Evolutionary conservation across 2,329 filamentous ascomycete genomes (phyloP).

Genomic region (Botryotinia narcissicola): DNA sequence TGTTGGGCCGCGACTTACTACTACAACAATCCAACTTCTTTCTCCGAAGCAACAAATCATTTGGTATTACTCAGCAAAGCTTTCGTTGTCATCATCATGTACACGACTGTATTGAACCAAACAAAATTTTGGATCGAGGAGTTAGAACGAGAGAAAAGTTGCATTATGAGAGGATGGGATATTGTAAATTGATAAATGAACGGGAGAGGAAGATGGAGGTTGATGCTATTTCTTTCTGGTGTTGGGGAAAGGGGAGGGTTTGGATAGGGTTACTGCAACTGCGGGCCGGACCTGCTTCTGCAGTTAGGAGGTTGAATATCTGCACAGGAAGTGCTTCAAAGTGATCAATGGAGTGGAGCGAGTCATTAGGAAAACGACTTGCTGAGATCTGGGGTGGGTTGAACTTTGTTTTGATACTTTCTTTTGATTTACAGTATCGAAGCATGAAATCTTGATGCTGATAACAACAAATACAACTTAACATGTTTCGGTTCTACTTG

Average conservation of each 20-base stretch:
- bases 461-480: neutral
- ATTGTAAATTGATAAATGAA: neutral
- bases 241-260: accelerated
- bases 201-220: accelerated
- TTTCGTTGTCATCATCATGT: neutral
- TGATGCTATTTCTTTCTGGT: neutral
- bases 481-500: neutral
- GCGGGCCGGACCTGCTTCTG: neutral
- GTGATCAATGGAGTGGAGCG: accelerated
- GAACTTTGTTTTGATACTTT: neutral
- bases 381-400: neutral
- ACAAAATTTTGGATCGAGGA: neutral
- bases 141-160: neutral
- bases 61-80: neutral
- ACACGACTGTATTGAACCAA: neutral
- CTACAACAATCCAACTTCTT: neutral
- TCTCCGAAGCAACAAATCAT: neutral
- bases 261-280: neutral
- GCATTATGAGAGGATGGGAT: neutral
- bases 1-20: neutral
- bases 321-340: accelerated
- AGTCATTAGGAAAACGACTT: neutral
- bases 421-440: neutral
- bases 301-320: neutral
- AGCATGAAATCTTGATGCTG: neutral